Evolutionary conservation across 1,284 basidiomycete species (phyloP), one percentile per base, ranked within the genome.

Genomic region (Ganoderma lucidum): DNA sequence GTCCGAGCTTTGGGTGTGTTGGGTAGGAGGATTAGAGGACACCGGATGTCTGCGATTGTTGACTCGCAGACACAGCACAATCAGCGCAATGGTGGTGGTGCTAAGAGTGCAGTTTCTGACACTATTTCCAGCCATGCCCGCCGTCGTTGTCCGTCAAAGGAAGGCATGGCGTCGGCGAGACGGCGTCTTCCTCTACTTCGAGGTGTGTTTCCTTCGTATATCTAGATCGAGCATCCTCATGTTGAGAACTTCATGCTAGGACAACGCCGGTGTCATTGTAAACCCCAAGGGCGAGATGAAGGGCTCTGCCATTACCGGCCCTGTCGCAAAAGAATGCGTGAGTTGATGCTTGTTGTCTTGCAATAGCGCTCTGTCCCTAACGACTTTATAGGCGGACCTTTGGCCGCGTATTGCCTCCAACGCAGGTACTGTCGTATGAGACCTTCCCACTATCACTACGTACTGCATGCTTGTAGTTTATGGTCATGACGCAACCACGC

Each of bases 221-320:
- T 37, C 6, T 39, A 45, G n/a, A 32, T 23, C 14, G 37, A 30
- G 2, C 14, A 10, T 12, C 28, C 48, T 15, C 6, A 19, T 14
- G 30, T 19, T 19, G 4, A 53, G 58, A 23, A 41, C 64, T 19
- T 61, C 9, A 6, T 6, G 19, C 19, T 14, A 93, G 93, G 96
- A 97, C 85, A 97, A 97, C 82, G 96, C 96, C 69, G 96, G 96
- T 84, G 96, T 97, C 74, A 97, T 97, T 75, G 95, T 96, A 80
- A 99, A 99, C 89, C 95, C 96, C 80, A 99, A 99, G 90, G 97
- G 98, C 80, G 97, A 99, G 88, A 99, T 99, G 97, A 99, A 99
- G 90, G 97, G 97, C 71, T 96, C 95, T 69, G 96, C 97, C 77
- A 99, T 99, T 84, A 97, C 97, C 75, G 97, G 97, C 75, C 98